These are phyloP conservation scores for Fusarium paranaense DNA, from an alignment of 2,329 filamentous ascomycete genomes.

Conservation along the genomic window DNA sequence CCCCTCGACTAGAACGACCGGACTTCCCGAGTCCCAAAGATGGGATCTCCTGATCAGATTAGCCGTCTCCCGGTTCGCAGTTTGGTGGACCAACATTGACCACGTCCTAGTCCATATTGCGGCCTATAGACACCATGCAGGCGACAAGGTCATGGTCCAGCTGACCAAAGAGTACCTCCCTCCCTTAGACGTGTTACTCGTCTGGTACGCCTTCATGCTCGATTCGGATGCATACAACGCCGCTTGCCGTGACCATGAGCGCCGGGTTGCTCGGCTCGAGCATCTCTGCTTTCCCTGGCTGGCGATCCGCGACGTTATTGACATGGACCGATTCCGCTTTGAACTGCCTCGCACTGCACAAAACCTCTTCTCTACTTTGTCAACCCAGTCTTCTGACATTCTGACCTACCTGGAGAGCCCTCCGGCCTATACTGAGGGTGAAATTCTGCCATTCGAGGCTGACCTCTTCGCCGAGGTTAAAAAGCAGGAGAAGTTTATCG, in stretches of 20 bases:
- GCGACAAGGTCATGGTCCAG: constrained; percentile 18
- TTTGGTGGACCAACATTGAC: constrained; percentile 29
- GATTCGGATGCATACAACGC: constrained; percentile 3
- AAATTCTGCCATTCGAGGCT: neutral
- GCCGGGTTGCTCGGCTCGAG: neutral
- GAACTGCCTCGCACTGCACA: constrained; percentile 14
- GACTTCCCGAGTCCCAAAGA: constrained; percentile 15
- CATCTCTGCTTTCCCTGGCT: constrained; percentile 32
- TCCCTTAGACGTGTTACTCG: constrained; percentile 21
- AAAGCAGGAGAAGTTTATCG: constrained; percentile 5
- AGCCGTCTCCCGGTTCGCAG: constrained; percentile 19
- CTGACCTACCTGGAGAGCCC: constrained; percentile 23
- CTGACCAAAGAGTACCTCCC: constrained; percentile 24
- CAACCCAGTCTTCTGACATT: constrained; percentile 20
- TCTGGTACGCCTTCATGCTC: constrained; percentile 29
- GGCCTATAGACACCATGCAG: constrained; percentile 22
- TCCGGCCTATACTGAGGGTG: constrained; percentile 15
- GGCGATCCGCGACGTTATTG: constrained; percentile 25
- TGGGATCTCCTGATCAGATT: constrained; percentile 29
- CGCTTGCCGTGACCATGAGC: constrained; percentile 8
- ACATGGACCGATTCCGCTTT: constrained; percentile 23
- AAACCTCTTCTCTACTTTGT: constrained; percentile 24
- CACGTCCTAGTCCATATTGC: constrained; percentile 15
- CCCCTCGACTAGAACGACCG: neutral
- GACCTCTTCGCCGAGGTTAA: constrained; percentile 22